Evolutionary conservation across 2,329 filamentous ascomycete species (phyloP), one percentile per base, ranked within the genome.

Genomic region (Penicillium sp.): DNA sequence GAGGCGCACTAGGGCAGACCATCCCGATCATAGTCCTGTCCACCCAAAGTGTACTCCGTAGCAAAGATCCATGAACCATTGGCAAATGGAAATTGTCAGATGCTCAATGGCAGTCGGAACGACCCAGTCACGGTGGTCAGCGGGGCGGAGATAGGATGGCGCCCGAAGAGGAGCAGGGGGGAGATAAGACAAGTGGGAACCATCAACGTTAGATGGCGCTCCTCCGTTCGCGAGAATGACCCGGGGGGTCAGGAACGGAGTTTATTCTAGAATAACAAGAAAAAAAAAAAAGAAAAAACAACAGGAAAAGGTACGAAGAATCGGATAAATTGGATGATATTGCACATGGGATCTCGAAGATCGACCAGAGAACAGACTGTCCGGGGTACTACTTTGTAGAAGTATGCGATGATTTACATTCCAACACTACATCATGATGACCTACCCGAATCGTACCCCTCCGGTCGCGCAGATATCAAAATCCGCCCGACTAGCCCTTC

Each of bases 121-220:
- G 25, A 52, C 49, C 51, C 51, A 53, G 51, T 42, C 51, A 37
- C 3, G 49, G 38, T 19, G 8, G 38, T 28, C 37, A 33, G 37
- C 51, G 33, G 51, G 51, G 37, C 52, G 33, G 38, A 62, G 52
- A 43, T 51, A 49, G 28, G 28, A 37, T 52, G 49, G 42, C 48
- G 56, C n/a, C 52, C 52, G 52, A 54, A 28, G n/a, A 52, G 48
- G 28, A 52, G 30, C 28, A 19, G 35, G 33, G 25, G 45, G 28
- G 30, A 28, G 56, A 58, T 43, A 45, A 37, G 35, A 37, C 11
- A 16, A 16, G 30, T 11, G 30, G 30, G 10, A 46, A 30, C 19
- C 19, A 26, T 19, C 40, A 26, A 19, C 46, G 37, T 30, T 52
- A 38, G 16, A 33, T 43, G 37, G 40, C 22, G 22, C 38, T 13